Evolutionary conservation across 495 filamentous ascomycete species (phyloP).

Genomic region (Lichenothelia convexa): DNA sequence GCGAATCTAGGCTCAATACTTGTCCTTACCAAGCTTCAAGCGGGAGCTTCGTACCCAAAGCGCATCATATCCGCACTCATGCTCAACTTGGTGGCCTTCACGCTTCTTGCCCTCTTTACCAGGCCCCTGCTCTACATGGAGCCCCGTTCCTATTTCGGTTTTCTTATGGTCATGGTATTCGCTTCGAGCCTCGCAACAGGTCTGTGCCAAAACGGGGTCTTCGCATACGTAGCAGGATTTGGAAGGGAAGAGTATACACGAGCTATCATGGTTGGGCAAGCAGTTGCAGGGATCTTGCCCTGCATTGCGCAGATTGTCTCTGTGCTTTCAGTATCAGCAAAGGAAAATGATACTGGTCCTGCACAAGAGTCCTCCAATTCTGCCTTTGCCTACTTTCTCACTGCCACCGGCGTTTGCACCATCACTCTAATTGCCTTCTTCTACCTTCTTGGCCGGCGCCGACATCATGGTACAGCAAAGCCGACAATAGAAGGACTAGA

Average conservation of each 20-base stretch:
- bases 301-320: constrained; percentile 71
- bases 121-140: constrained; percentile 38
- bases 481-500: constrained; percentile 5
- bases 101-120: constrained; percentile 64
- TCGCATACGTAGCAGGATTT: constrained; percentile 77
- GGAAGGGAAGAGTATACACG: constrained; percentile 75
- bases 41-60: constrained; percentile 61
- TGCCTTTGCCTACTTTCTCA: constrained; percentile 82
- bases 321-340: constrained; percentile 45
- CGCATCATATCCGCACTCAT: constrained; percentile 58
- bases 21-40: constrained; percentile 60
- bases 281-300: constrained; percentile 77
- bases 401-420: constrained; percentile 49
- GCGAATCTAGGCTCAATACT: constrained; percentile 59
- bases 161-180: constrained; percentile 72
- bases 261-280: constrained; percentile 92
- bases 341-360: constrained; percentile 8
- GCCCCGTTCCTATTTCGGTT: constrained; percentile 56
- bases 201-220: constrained; percentile 83
- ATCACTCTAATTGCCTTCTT: constrained; percentile 41
- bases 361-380: constrained; percentile 36
- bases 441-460: constrained; percentile 35
- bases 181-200: constrained; percentile 58
- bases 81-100: constrained; percentile 54
- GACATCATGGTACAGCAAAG: constrained; percentile 11